A percentile compares a stretch with the other conserved stretches of the same genome.
Evolutionary conservation across 768 basidiomycete species (phyloP).

Genomic region (Pulveroboletus frians): DNA sequence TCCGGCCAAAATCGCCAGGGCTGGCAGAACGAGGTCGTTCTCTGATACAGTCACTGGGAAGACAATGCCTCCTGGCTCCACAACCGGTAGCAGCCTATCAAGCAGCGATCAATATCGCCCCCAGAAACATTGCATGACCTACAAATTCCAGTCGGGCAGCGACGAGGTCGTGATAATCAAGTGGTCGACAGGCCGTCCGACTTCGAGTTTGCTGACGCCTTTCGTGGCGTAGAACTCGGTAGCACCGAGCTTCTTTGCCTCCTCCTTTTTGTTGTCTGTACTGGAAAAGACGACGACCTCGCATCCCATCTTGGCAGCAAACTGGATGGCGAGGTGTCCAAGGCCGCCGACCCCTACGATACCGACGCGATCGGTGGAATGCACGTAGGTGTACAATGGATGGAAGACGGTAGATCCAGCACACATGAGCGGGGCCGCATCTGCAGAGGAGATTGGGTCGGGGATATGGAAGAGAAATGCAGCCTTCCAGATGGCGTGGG

Average conservation of each 20-base stretch:
- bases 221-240: slow-evolving; percentile 33
- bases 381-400: slow-evolving; percentile 23
- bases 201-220: slow-evolving; percentile 21
- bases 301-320: slow-evolving; percentile 37
- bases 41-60: slow-evolving; percentile 25
- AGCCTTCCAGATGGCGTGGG: slow-evolving; percentile 33
- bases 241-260: slow-evolving; percentile 32
- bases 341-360: slow-evolving; percentile 35
- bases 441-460: slow-evolving; percentile 24
- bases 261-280: slow-evolving; percentile 30
- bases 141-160: slow-evolving; percentile 30
- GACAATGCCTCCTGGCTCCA: slow-evolving; percentile 22
- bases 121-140: neutral
- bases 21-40: slow-evolving; percentile 20
- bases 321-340: slow-evolving; percentile 37
- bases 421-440: slow-evolving; percentile 36
- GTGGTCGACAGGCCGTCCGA: slow-evolving; percentile 25
- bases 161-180: slow-evolving; percentile 30
- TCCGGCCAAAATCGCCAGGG: slow-evolving; percentile 8
- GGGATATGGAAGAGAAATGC: slow-evolving; percentile 34
- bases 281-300: slow-evolving; percentile 34
- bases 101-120: neutral
- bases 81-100: slow-evolving; percentile 22
- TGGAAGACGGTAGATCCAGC: slow-evolving; percentile 33
- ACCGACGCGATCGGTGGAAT: slow-evolving; percentile 31